Percentiles rank a stretch among this genome's conserved stretches.
These are phyloP conservation scores for Cyclostephanos invisitatus DNA, from an alignment of 108 stramenopile genomes.

Conservation along the genomic window DNA sequence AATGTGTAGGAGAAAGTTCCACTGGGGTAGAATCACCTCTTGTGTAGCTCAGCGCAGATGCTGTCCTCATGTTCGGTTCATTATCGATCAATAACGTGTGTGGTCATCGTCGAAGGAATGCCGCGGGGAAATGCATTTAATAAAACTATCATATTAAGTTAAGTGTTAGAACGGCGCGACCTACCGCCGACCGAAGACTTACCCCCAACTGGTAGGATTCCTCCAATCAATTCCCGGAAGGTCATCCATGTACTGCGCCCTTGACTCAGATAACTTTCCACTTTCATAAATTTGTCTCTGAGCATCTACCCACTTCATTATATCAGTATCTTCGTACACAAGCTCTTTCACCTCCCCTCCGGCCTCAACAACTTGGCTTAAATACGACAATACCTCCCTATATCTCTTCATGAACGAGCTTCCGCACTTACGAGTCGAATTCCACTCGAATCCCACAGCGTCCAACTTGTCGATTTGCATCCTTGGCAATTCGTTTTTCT, in stretches of 20 bases:
- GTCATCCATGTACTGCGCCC: conserved; percentile 67
- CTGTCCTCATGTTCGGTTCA: too few relatives aligned
- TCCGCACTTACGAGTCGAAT: conserved; percentile 71
- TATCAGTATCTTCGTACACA: conserved; percentile 31
- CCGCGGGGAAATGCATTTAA: not conserved
- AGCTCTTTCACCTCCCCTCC: conserved; percentile 25
- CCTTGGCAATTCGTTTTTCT: conserved; percentile 44
- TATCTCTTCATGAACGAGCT: conserved; percentile 75
- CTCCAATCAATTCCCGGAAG: conserved; percentile 48
- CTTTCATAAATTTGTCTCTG: conserved; percentile 60
- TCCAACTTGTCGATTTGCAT: conserved; percentile 57
- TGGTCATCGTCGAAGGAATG: not conserved
- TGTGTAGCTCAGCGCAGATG: too few relatives aligned
- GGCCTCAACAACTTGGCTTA: conserved; percentile 29
- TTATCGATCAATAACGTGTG: not conserved
- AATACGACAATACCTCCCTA: conserved; percentile 41
- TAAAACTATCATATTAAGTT: not conserved
- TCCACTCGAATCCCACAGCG: conserved; percentile 73
- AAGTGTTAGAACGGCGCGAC: not conserved
- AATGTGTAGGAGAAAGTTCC: conserved; percentile 30
- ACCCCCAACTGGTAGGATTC: conserved; percentile 14
- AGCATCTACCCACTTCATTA: conserved; percentile 58
- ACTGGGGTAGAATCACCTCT: not conserved
- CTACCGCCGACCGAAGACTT: not conserved
- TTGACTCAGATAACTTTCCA: conserved; percentile 66